phyloP scores from a whole-genome alignment of 2,329 filamentous ascomycete species.

The Hypocreales sp. region DNA sequence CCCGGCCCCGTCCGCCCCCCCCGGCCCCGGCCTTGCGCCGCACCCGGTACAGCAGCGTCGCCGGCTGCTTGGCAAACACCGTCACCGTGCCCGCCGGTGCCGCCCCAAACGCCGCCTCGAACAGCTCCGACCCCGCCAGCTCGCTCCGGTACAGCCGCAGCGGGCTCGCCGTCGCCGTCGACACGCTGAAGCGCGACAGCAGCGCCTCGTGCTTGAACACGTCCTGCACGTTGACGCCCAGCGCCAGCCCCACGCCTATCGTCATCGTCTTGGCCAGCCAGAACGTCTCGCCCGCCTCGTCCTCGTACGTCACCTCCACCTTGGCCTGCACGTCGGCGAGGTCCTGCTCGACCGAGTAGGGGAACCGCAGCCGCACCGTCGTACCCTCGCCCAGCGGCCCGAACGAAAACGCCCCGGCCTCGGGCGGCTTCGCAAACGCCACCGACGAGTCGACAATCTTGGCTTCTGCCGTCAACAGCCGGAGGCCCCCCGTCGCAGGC shows the following conservation, averaged over 20 bases:
- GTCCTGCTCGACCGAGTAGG: constrained; percentile 73
- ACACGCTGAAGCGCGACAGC: constrained; percentile 84
- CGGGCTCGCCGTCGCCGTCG: constrained; percentile 61
- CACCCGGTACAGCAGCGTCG: constrained; percentile 69
- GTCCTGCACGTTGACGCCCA: constrained; percentile 94
- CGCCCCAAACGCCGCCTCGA: constrained; percentile 45
- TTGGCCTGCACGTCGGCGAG: constrained; percentile 55
- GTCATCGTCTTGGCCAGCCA: constrained; percentile 33
- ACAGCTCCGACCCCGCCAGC: constrained; percentile 55
- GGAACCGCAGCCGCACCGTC: constrained; percentile 47
- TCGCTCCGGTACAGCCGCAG: constrained; percentile 57
- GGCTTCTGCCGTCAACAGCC: constrained; percentile 46
- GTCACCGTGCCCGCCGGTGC: constrained; percentile 36
- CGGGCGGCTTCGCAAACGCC: constrained; percentile 31
- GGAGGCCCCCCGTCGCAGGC: constrained; percentile 48
- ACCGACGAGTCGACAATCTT: constrained; percentile 26
- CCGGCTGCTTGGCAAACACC: constrained; percentile 69
- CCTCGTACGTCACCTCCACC: constrained; percentile 62
- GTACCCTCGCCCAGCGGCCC: constrained; percentile 27
- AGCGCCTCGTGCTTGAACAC: constrained; percentile 73
- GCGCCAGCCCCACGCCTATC: constrained; percentile 59
- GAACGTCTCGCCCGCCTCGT: constrained; percentile 37
- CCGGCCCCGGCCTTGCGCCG: constrained; percentile 32
- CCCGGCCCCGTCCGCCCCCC: constrained; percentile 9
- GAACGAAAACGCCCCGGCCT: constrained; percentile 37